phyloP scores from a whole-genome alignment of 306 rosid species.

The Inga oerstediana region DNA sequence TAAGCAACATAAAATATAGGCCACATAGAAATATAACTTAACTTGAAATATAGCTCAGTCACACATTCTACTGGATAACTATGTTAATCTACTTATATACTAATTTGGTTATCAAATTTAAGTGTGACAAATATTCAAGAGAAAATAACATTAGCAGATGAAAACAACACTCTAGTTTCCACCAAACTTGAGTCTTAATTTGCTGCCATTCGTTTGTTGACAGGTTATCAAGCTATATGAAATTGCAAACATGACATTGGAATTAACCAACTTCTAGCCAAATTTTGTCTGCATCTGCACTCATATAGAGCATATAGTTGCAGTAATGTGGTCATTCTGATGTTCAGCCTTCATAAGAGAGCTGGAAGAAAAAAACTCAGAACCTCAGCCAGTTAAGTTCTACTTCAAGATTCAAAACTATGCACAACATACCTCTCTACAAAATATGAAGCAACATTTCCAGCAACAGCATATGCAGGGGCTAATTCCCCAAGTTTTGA shows the following conservation, averaged over 20 bases:
- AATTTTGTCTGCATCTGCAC: conserved; percentile 14
- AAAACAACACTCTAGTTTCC: conserved; percentile 15
- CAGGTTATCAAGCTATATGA: conserved; percentile 17
- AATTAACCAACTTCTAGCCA: conserved; percentile 2
- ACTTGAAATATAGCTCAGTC: not conserved
- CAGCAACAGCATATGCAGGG: conserved; percentile 88
- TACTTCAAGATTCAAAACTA: not conserved
- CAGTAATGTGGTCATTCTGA: not conserved
- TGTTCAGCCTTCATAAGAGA: not conserved
- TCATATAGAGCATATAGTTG: not conserved
- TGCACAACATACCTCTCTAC: conserved; percentile 62
- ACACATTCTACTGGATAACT: conserved; percentile 1
- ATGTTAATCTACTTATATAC: not conserved
- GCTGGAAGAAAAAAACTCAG: not conserved
- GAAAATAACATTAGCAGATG: conserved; percentile 14
- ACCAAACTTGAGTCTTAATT: conserved; percentile 1
- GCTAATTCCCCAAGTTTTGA: conserved; percentile 83
- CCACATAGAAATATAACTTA: conserved; percentile 4
- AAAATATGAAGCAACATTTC: conserved; percentile 74
- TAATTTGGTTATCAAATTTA: conserved; percentile 1
- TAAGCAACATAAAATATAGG: conserved; percentile 1
- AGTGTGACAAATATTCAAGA: not conserved
- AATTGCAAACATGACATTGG: conserved; percentile 3
- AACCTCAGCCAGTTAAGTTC: not conserved
- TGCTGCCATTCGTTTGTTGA: not conserved